Evolutionary conservation across 192 early-diverging fungal genomes (phyloP).

Genomic region (Backusella parvicylindrica): DNA sequence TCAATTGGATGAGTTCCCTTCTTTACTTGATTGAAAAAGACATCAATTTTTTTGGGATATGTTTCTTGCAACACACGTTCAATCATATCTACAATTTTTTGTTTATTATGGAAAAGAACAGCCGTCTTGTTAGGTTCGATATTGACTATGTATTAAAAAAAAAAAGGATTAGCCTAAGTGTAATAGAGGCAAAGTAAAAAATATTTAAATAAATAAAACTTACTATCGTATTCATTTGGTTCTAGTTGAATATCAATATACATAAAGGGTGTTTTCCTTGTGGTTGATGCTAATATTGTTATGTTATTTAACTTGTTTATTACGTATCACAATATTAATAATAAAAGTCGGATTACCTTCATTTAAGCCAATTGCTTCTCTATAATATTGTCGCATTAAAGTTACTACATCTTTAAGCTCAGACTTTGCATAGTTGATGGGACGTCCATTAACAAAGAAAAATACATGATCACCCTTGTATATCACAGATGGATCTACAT

Average conservation of each 20-base stretch:
- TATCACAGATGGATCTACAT: slow-evolving; percentile 18
- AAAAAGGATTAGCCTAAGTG: background rate
- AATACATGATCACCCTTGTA: slow-evolving; percentile 30
- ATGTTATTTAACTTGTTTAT: background rate
- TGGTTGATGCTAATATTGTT: background rate
- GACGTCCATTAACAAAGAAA: slow-evolving; percentile 38
- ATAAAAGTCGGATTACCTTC: slow-evolving; percentile 4
- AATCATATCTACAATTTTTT: slow-evolving; percentile 14
- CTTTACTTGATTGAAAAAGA: background rate
- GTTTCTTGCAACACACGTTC: slow-evolving; percentile 12
- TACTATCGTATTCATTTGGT: slow-evolving; percentile 25
- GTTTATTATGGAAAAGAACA: slow-evolving; percentile 25
- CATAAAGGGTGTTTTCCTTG: slow-evolving; percentile 22
- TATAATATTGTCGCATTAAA: slow-evolving; percentile 21
- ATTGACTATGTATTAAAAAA: slow-evolving; percentile 20
- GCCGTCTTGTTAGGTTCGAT: slow-evolving; percentile 37
- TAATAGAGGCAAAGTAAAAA: background rate
- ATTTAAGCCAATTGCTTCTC: background rate
- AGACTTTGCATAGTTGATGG: slow-evolving; percentile 24
- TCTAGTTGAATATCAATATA: slow-evolving; percentile 13
- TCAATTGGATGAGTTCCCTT: background rate
- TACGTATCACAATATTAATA: no score
- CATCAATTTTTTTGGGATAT: slow-evolving; percentile 6
- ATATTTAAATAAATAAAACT: background rate
- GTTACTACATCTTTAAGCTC: slow-evolving; percentile 31